These are phyloP conservation scores for Elsinoe fawcettii DNA, from an alignment of 2,329 filamentous ascomycete genomes.

Conservation along the genomic window DNA sequence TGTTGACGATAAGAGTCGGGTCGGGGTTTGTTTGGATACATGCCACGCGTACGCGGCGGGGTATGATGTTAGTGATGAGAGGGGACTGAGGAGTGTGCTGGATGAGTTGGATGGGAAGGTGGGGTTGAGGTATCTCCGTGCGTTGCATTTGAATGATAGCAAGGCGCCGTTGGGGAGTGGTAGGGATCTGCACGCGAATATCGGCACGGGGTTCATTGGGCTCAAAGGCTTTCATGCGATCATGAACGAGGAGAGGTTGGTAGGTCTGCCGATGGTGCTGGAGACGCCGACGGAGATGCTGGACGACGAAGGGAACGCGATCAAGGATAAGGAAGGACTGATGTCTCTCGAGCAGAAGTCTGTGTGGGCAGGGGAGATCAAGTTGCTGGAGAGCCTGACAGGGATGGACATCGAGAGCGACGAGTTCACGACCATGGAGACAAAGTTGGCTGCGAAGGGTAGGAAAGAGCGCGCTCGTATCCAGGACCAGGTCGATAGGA, in stretches of 20 bases:
- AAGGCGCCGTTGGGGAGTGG: conserved; percentile 79
- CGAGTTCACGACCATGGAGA: conserved; percentile 61
- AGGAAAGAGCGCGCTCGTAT: conserved; percentile 64
- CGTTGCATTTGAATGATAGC: conserved; percentile 89
- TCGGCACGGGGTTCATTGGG: conserved; percentile 88
- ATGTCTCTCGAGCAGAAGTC: conserved; percentile 62
- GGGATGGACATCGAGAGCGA: conserved; percentile 71
- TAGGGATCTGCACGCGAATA: conserved; percentile 89
- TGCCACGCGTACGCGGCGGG: conserved; percentile 94
- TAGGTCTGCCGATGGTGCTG: conserved; percentile 78
- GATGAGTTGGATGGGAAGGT: conserved; percentile 68
- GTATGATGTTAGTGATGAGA: conserved; percentile 74
- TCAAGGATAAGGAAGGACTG: conserved; percentile 36
- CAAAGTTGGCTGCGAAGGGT: conserved; percentile 59
- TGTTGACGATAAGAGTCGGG: conserved; percentile 70
- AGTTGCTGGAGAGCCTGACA: conserved; percentile 80
- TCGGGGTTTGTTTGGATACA: conserved; percentile 93
- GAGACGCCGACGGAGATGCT: conserved; percentile 87
- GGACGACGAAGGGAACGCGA: conserved; percentile 52
- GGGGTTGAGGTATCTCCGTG: conserved; percentile 70
- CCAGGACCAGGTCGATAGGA: conserved; percentile 71
- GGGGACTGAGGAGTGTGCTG: conserved; percentile 66
- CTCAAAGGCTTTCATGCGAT: conserved; percentile 84
- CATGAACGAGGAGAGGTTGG: conserved; percentile 72
- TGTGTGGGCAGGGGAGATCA: conserved; percentile 91